These are phyloP conservation scores for Gelatoporia subvermispora DNA, from an alignment of 768 basidiomycete species.

Conservation along the genomic window DNA sequence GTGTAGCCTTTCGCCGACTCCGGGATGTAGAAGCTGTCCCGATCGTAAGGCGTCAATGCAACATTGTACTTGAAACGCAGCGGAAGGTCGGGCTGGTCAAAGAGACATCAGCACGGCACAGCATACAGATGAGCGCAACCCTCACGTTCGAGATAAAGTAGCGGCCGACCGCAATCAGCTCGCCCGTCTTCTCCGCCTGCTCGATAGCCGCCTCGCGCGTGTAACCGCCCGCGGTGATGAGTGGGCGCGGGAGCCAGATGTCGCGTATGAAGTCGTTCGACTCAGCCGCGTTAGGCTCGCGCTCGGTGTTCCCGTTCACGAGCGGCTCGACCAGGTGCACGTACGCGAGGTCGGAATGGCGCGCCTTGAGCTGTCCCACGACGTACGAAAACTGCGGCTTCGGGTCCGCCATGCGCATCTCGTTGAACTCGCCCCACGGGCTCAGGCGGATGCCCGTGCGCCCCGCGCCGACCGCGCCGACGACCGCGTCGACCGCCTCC, in stretches of 20 bases:
- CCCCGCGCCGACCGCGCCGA: slow-evolving; percentile 33
- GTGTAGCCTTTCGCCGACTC: slow-evolving; percentile 23
- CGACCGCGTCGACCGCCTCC: slow-evolving; percentile 36
- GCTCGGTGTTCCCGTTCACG: neutral
- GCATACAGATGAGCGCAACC: neutral
- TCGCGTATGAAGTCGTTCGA: slow-evolving; percentile 4
- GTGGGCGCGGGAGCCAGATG: slow-evolving; percentile 12
- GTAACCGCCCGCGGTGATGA: slow-evolving; percentile 17
- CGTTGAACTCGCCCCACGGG: slow-evolving; percentile 25
- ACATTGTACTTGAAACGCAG: slow-evolving; percentile 5
- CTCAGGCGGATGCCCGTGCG: slow-evolving; percentile 35
- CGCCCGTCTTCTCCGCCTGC: slow-evolving; percentile 10
- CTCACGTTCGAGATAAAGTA: slow-evolving; percentile 21
- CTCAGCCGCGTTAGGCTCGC: neutral
- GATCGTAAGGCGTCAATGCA: neutral
- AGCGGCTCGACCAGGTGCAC: slow-evolving; percentile 29
- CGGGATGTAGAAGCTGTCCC: slow-evolving; percentile 22
- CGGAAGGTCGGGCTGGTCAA: slow-evolving; percentile 21
- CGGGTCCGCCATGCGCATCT: slow-evolving; percentile 50
- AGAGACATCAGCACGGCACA: neutral
- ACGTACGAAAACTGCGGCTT: slow-evolving; percentile 45
- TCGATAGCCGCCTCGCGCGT: slow-evolving; percentile 13
- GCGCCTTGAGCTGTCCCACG: slow-evolving; percentile 3
- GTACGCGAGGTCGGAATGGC: slow-evolving; percentile 4
- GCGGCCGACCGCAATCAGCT: slow-evolving; percentile 20